Conservation (phyloP, 768 basidiomycete species). For the Mycena leptocephala region DNA sequence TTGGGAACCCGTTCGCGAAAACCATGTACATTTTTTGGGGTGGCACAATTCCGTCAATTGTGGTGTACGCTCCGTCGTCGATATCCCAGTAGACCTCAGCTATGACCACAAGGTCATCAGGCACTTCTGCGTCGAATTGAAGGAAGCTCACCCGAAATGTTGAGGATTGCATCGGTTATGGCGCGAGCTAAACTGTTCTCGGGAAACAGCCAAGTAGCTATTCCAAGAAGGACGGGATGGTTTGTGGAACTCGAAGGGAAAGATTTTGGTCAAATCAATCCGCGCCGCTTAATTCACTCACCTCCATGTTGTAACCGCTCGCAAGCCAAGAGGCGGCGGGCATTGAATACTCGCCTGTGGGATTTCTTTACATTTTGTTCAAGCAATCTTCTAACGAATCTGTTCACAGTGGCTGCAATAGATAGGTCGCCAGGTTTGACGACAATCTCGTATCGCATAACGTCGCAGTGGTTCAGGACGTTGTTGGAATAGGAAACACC, state of each 20-base stretch:
- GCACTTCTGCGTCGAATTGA: not conserved
- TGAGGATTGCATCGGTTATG: not conserved
- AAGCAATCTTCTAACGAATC: not conserved
- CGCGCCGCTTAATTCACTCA: not conserved
- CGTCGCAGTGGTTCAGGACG: slow-evolving; percentile 24
- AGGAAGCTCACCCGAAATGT: not conserved
- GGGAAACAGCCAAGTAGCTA: not conserved
- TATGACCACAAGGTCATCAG: not conserved
- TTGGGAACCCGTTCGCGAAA: not conserved
- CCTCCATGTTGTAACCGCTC: slow-evolving; percentile 21
- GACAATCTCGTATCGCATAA: slow-evolving; percentile 10
- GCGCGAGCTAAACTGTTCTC: slow-evolving; percentile 12
- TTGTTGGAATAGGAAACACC: slow-evolving; percentile 16
- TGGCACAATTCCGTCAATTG: not conserved
- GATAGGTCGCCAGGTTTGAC: slow-evolving; percentile 29
- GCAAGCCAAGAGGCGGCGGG: slow-evolving; percentile 5
- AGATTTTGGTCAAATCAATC: not conserved
- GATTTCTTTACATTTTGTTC: not conserved
- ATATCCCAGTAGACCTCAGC: slow-evolving; percentile 19
- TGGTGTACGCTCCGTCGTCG: not conserved
- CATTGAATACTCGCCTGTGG: slow-evolving; percentile 20
- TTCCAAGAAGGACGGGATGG: not conserved
- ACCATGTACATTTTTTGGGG: slow-evolving; percentile 18
- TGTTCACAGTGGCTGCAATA: slow-evolving; percentile 13
- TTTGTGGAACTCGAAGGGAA: slow-evolving; percentile 9